Percentiles rank a stretch among this genome's conserved stretches.
phyloP scores from a whole-genome alignment of 139 green algal species.

The Micractinium sp. region DNA sequence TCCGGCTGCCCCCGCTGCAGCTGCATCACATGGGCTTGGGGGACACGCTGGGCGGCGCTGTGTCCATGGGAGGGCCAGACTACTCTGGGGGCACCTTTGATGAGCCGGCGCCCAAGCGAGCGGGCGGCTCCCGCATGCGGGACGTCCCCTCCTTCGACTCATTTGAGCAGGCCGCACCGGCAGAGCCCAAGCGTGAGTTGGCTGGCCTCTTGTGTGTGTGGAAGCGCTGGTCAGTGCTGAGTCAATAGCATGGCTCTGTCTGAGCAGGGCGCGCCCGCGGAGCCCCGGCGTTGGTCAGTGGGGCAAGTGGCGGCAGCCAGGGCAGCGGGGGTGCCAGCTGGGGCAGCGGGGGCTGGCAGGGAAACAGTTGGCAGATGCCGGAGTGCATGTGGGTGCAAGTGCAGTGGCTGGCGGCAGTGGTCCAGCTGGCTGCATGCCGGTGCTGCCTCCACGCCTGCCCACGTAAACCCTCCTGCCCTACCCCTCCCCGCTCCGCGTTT shows the following conservation, averaged over 20 bases:
- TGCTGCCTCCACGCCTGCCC: neutral
- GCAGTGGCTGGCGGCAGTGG: neutral
- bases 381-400: neutral
- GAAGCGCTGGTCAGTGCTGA: neutral
- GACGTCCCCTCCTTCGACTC: constrained; percentile 39
- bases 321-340: no score
- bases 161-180: neutral
- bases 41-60: neutral
- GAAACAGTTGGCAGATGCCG: no score
- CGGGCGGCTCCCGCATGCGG: constrained; percentile 2
- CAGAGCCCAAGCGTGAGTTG: constrained; percentile 8
- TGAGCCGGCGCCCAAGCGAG: neutral
- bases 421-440: neutral
- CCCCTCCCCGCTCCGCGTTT: neutral
- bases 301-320: neutral
- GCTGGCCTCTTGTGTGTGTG: neutral
- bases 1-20: neutral
- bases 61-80: constrained; percentile 22
- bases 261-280: no score
- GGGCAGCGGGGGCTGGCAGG: neutral
- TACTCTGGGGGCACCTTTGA: constrained; percentile 28
- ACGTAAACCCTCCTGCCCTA: neutral
- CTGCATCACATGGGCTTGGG: constrained; percentile 24
- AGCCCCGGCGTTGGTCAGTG: neutral
- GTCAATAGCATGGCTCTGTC: no score